Percentiles rank a stretch among this genome's conserved stretches.
Evolutionary conservation across 352 stramenopile genomes (phyloP).

Genomic region (Globisporangium nagaii): DNA sequence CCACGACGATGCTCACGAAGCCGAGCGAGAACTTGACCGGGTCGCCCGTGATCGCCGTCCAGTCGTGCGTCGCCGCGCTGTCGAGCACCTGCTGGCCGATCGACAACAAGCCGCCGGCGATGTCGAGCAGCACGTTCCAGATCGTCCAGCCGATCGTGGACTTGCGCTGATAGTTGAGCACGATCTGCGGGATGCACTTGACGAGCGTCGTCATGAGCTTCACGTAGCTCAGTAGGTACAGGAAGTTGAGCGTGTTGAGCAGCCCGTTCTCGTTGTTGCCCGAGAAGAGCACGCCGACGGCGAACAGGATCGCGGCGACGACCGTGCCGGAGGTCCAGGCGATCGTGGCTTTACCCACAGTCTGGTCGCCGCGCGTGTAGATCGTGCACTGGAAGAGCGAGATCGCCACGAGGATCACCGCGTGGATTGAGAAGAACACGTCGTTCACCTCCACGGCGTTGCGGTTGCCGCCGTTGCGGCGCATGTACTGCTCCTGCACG

Average conservation of each 20-base stretch:
- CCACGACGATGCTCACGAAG: slow-evolving; percentile 95
- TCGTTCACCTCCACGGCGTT: slow-evolving; percentile 90
- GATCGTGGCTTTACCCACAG: slow-evolving; percentile 54
- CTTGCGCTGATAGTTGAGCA: slow-evolving; percentile 93
- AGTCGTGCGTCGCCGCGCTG: slow-evolving; percentile 88
- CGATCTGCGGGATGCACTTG: slow-evolving; percentile 95
- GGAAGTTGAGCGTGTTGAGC: slow-evolving; percentile 77
- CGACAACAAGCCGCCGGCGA: slow-evolving; percentile 90
- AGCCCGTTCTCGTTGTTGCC: slow-evolving; percentile 35
- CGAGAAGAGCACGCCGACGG: slow-evolving; percentile 27
- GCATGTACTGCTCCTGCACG: slow-evolving; percentile 89
- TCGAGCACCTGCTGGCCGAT: slow-evolving; percentile 92
- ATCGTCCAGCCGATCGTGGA: slow-evolving; percentile 96
- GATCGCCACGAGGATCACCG: slow-evolving; percentile 77
- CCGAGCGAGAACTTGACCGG: slow-evolving; percentile 95
- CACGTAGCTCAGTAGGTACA: slow-evolving; percentile 93
- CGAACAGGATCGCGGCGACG: slow-evolving; percentile 45
- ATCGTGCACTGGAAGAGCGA: slow-evolving; percentile 91
- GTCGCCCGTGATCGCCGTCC: slow-evolving; percentile 93
- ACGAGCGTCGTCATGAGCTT: slow-evolving; percentile 94
- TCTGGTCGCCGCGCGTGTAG: slow-evolving; percentile 75
- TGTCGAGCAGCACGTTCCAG: slow-evolving; percentile 97
- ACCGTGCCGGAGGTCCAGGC: slow-evolving; percentile 53
- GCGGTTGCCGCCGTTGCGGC: slow-evolving; percentile 59
- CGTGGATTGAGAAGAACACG: slow-evolving; percentile 94